Percentiles rank a stretch among this genome's conserved stretches.
Conservation (phyloP, 805 yeast genomes). For the Tetrapisispora namnaoensis region DNA sequence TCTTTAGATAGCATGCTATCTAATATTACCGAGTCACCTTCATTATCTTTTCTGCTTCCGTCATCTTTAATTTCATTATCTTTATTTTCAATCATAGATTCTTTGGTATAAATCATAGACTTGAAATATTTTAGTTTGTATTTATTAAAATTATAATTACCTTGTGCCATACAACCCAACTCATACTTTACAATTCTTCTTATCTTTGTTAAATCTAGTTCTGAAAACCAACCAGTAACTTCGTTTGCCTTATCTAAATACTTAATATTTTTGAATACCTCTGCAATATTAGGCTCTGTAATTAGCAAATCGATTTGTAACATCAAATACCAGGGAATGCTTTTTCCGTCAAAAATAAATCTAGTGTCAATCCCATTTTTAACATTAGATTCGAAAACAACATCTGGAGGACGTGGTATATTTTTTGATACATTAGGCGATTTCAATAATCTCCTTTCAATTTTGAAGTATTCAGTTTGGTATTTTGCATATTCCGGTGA, state of each 20-base stretch:
- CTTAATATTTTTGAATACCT: conserved; percentile 36
- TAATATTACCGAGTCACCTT: conserved; percentile 2
- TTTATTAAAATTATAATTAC: conserved; percentile 38
- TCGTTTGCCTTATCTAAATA: conserved; percentile 38
- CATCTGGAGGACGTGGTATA: conserved; percentile 24
- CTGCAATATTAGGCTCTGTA: conserved; percentile 50
- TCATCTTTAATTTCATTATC: conserved; percentile 14
- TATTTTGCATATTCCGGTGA: conserved; percentile 47
- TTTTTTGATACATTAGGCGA: conserved; percentile 24
- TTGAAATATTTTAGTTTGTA: conserved; percentile 30
- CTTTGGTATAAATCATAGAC: conserved; percentile 36
- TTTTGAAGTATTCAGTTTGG: conserved; percentile 76
- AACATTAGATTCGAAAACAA: conserved; percentile 26
- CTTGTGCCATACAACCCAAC: conserved; percentile 46
- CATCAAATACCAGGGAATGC: conserved; percentile 57
- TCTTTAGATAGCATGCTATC: conserved; percentile 9
- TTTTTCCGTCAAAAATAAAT: conserved; percentile 62
- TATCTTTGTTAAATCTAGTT: conserved; percentile 49
- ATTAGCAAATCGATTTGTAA: conserved; percentile 72
- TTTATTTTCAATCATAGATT: conserved; percentile 25
- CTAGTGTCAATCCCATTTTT: conserved; percentile 33
- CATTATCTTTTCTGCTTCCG: conserved; percentile 5
- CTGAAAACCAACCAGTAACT: conserved; percentile 64
- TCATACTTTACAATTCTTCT: conserved; percentile 67
- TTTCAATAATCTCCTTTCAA: conserved; percentile 22